A percentile compares a stretch with the other conserved stretches of the same genome.
phyloP scores from a whole-genome alignment of 768 basidiomycete genomes.

The Kwoniella dendrophila region DNA sequence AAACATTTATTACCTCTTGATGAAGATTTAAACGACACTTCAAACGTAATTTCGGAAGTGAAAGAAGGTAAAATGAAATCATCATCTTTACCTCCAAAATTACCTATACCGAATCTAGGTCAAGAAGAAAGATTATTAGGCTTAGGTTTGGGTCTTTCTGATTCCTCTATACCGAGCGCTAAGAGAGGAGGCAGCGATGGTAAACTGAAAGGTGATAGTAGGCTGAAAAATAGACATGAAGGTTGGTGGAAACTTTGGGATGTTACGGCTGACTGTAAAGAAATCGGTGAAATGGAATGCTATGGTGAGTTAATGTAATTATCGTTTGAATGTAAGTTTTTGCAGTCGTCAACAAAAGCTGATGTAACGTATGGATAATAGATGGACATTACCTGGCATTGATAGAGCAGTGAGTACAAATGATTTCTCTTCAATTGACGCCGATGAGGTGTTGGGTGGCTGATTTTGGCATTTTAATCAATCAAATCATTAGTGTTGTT shows the following conservation, averaged over 20 bases:
- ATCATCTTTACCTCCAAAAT: not conserved
- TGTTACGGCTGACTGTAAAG: conserved; percentile 39
- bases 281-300: conserved; percentile 49
- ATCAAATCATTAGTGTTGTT: not conserved
- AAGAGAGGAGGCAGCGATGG: not conserved
- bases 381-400: conserved; percentile 41
- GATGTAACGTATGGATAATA: not conserved
- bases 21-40: no score
- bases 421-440: not conserved
- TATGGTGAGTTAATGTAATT: conserved; percentile 30
- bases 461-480: not conserved
- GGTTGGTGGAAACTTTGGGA: conserved; percentile 46
- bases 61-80: not conserved
- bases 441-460: not conserved
- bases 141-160: not conserved
- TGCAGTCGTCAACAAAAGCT: no score
- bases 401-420: conserved; percentile 44
- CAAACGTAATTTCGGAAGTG: no score
- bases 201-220: conserved; percentile 1
- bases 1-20: not conserved
- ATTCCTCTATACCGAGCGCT: not conserved
- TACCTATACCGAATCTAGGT: not conserved
- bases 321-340: not conserved
- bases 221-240: no score
- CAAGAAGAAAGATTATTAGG: not conserved